Evolutionary conservation across 441 rosid species (phyloP).

Genomic region (Eugenia klotzschiana): DNA sequence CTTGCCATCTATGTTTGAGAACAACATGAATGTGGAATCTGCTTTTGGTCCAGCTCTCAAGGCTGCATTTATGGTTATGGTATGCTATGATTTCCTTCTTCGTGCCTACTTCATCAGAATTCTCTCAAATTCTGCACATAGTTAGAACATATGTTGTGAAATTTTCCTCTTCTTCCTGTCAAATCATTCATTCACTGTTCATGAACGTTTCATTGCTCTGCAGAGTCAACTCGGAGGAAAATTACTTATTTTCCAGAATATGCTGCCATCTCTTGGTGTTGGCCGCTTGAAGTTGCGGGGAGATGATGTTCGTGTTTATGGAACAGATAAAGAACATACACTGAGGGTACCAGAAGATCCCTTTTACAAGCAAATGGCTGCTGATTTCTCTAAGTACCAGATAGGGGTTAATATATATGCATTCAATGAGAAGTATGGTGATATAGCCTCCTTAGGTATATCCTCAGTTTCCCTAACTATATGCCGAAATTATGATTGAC

Average conservation of each 20-base stretch:
- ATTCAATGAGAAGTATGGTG: slow-evolving; percentile 84
- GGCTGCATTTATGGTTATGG: slow-evolving; percentile 97
- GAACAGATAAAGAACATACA: slow-evolving; percentile 83
- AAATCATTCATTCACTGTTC: neutral
- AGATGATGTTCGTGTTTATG: slow-evolving; percentile 88
- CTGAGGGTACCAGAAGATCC: slow-evolving; percentile 87
- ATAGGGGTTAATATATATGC: slow-evolving; percentile 85
- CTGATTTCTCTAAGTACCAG: slow-evolving; percentile 94
- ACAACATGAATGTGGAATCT: slow-evolving; percentile 81
- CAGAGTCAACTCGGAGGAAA: slow-evolving; percentile 97
- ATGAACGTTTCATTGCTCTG: neutral
- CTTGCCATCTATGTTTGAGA: slow-evolving; percentile 88
- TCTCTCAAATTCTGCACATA: neutral
- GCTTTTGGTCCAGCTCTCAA: slow-evolving; percentile 97
- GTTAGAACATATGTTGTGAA: neutral
- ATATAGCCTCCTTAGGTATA: slow-evolving; percentile 90
- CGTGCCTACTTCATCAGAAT: neutral
- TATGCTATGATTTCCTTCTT: slow-evolving; percentile 21
- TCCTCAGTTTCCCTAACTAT: neutral
- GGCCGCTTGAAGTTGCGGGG: slow-evolving; percentile 95
- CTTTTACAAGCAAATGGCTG: slow-evolving; percentile 97
- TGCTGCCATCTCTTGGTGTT: slow-evolving; percentile 89
- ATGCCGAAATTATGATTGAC: neutral
- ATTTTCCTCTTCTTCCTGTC: neutral
- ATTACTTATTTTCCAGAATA: slow-evolving; percentile 79